Evolutionary conservation across 495 filamentous ascomycete genomes (phyloP).

Genomic region (Haplographium delicatum): DNA sequence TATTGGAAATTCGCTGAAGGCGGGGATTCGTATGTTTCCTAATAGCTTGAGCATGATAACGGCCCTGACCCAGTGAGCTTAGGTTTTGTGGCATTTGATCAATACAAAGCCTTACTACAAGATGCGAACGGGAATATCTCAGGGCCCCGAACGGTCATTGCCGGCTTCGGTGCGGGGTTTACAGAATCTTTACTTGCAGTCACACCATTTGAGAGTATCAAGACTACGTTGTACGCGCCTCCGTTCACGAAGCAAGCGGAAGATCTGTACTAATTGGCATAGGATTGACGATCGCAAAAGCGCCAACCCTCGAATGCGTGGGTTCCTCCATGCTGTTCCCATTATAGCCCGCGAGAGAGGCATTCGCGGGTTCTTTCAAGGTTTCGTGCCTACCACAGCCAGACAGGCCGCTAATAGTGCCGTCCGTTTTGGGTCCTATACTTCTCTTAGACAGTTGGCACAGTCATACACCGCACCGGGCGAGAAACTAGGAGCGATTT

Average conservation of each 20-base stretch:
- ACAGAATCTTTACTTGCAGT: slow-evolving; percentile 92
- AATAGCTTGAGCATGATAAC: too few species aligned
- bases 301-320: slow-evolving; percentile 78
- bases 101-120: slow-evolving; percentile 75
- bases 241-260: neutral
- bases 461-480: slow-evolving; percentile 89
- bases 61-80: too few species aligned
- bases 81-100: slow-evolving; percentile 96
- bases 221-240: slow-evolving; percentile 71
- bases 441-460: slow-evolving; percentile 81
- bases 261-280: slow-evolving; percentile 3
- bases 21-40: slow-evolving; percentile 71
- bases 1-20: slow-evolving; percentile 93
- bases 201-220: slow-evolving; percentile 96
- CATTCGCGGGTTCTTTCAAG: slow-evolving; percentile 89
- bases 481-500: slow-evolving; percentile 85
- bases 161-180: slow-evolving; percentile 90
- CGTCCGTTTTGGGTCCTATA: slow-evolving; percentile 84
- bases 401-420: slow-evolving; percentile 93
- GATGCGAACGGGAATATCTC: slow-evolving; percentile 86
- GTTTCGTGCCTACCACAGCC: slow-evolving; percentile 90
- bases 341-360: slow-evolving; percentile 86
- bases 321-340: slow-evolving; percentile 84
- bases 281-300: slow-evolving; percentile 95
- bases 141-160: slow-evolving; percentile 84